Conservation (phyloP, 2,329 filamentous ascomycete genomes). For the Cordyceps pruinosa region DNA sequence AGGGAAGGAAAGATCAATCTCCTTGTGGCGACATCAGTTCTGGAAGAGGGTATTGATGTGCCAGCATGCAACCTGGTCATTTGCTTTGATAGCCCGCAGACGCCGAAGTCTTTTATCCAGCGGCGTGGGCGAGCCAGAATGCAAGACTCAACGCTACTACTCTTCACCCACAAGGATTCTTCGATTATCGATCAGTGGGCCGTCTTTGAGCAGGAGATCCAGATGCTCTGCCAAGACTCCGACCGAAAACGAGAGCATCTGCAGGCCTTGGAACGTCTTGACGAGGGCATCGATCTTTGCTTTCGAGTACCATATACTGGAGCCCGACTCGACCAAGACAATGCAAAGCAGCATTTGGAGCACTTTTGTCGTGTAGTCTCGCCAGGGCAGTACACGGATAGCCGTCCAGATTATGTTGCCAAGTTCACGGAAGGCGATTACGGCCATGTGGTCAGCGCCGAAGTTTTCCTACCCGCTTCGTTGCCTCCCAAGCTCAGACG, state of each 20-base stretch:
- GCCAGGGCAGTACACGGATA: slow-evolving; percentile 52
- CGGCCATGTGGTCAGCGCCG: slow-evolving; percentile 40
- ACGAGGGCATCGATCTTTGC: slow-evolving; percentile 17
- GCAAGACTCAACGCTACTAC: slow-evolving; percentile 42
- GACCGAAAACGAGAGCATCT: slow-evolving; percentile 42
- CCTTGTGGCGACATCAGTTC: slow-evolving; percentile 55
- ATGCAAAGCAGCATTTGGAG: slow-evolving; percentile 67
- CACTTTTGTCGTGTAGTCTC: slow-evolving; percentile 70
- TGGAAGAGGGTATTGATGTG: slow-evolving; percentile 63
- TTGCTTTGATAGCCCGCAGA: slow-evolving; percentile 45
- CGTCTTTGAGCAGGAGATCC: slow-evolving; percentile 66
- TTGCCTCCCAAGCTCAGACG: slow-evolving; percentile 43
- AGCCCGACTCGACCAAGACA: slow-evolving; percentile 64
- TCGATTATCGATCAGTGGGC: slow-evolving; percentile 47
- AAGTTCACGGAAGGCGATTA: slow-evolving; percentile 27
- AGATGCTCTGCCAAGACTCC: slow-evolving; percentile 59
- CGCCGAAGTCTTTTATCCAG: slow-evolving; percentile 53
- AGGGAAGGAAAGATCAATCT: slow-evolving; percentile 48
- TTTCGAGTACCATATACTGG: slow-evolving; percentile 39
- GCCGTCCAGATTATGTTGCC: slow-evolving; percentile 60
- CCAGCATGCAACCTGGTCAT: slow-evolving; percentile 56
- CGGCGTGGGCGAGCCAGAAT: slow-evolving; percentile 47
- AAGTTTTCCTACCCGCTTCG: slow-evolving; percentile 63
- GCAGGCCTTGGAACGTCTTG: slow-evolving; percentile 39
- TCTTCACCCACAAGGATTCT: slow-evolving; percentile 33